phyloP scores from a whole-genome alignment of 805 yeast species.

The Komagataella pseudopastoris region DNA sequence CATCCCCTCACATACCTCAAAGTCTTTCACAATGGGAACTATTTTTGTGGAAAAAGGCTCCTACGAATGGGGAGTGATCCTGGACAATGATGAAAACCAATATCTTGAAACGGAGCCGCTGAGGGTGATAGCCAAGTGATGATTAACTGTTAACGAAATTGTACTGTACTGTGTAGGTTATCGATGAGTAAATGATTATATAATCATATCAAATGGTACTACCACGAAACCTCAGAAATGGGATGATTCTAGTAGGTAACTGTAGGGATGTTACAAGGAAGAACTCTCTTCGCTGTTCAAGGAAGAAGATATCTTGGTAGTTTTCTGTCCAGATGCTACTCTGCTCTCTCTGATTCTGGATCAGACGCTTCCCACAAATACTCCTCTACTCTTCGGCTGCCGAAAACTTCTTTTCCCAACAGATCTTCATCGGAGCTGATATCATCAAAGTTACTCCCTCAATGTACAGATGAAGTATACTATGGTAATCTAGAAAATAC shows the following conservation, averaged over 20 bases:
- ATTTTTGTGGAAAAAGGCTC: conserved; percentile 65
- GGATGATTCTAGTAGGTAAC: background rate
- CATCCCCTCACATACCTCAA: conserved; percentile 27
- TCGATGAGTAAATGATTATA: background rate
- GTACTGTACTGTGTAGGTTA: background rate
- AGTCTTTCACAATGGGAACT: conserved; percentile 36
- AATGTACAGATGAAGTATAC: conserved; percentile 49
- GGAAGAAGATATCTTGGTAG: background rate
- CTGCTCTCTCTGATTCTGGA: background rate
- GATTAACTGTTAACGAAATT: background rate
- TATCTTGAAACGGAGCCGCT: background rate
- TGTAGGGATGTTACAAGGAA: background rate
- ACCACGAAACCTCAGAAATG: background rate
- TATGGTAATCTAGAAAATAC: conserved; percentile 35
- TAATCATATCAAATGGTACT: background rate
- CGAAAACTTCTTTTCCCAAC: conserved; percentile 54
- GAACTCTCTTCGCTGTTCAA: background rate
- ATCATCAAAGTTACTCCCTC: conserved; percentile 29
- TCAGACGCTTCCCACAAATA: conserved; percentile 17
- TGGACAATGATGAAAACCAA: conserved; percentile 27
- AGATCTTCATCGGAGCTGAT: conserved; percentile 37
- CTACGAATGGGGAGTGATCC: conserved; percentile 65
- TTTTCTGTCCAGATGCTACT: background rate
- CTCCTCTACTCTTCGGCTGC: conserved; percentile 46
- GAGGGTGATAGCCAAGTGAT: background rate